phyloP scores from a whole-genome alignment of 306 rosid genomes.

The Trichosanthes cucumerina region DNA sequence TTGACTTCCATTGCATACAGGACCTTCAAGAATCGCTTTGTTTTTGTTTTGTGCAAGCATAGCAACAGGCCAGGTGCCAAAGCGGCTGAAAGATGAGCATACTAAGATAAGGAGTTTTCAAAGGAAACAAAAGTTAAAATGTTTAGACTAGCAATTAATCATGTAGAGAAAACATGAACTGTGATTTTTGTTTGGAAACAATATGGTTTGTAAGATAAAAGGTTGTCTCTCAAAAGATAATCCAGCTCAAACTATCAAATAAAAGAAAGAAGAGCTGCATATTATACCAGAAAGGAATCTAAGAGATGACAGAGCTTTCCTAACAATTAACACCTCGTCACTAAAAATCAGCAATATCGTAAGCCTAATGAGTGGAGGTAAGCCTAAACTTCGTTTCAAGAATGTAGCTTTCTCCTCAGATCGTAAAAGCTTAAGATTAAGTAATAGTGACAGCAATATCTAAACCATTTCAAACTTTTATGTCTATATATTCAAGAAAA shows the following conservation, averaged over 20 bases:
- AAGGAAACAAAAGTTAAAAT: not conserved
- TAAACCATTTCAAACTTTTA: not conserved
- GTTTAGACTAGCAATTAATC: not conserved
- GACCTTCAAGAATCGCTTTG: slow-evolving; percentile 96
- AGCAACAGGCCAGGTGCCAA: slow-evolving; percentile 98
- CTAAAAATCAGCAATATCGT: not conserved
- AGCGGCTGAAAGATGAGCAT: slow-evolving; percentile 45
- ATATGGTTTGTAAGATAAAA: not conserved
- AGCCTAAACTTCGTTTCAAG: not conserved
- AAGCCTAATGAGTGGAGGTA: not conserved
- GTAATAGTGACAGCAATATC: not conserved
- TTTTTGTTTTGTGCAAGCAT: slow-evolving; percentile 93
- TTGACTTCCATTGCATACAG: slow-evolving; percentile 85
- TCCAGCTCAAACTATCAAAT: not conserved
- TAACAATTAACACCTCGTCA: not conserved
- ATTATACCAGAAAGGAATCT: not conserved
- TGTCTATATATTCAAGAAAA: not conserved
- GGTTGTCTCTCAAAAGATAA: not conserved
- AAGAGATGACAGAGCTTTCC: not conserved
- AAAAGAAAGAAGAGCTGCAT: not conserved
- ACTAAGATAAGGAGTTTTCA: slow-evolving; percentile 17
- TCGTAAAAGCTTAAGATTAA: not conserved
- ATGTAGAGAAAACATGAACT: not conserved
- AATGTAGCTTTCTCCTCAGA: not conserved
- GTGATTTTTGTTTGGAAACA: not conserved